These are phyloP conservation scores for Asterophora lycoperdoides DNA, from an alignment of 768 basidiomycete genomes.

Conservation along the genomic window DNA sequence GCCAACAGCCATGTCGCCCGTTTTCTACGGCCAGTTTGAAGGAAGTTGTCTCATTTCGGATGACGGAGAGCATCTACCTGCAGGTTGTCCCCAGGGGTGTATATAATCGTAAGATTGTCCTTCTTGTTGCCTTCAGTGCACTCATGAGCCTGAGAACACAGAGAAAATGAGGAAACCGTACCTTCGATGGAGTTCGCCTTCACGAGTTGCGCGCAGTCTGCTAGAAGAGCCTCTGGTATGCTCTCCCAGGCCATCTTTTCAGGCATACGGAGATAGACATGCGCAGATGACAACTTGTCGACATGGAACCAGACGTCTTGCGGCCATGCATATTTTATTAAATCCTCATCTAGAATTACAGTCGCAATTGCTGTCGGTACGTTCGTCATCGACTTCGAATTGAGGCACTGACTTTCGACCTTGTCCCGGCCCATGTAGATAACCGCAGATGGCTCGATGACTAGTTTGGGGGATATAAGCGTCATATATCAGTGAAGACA, in stretches of 20 bases:
- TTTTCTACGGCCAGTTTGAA: slow-evolving; percentile 58
- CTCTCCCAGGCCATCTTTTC: slow-evolving; percentile 80
- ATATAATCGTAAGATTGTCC: slow-evolving; percentile 88
- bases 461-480: slow-evolving; percentile 29
- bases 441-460: slow-evolving; percentile 55
- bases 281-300: slow-evolving; percentile 94
- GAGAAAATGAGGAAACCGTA: slow-evolving; percentile 20
- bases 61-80: slow-evolving; percentile 52
- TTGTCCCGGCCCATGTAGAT: slow-evolving; percentile 98
- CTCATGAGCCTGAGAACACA: slow-evolving; percentile 3
- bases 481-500: background rate
- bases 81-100: slow-evolving; percentile 88
- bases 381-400: background rate
- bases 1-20: slow-evolving; percentile 95
- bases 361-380: background rate
- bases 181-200: slow-evolving; percentile 99
- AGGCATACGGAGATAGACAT: slow-evolving; percentile 92
- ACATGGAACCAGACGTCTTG: slow-evolving; percentile 95
- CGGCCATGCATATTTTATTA: slow-evolving; percentile 90
- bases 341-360: slow-evolving; percentile 73
- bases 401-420: slow-evolving; percentile 70
- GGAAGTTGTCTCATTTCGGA: background rate
- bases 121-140: slow-evolving; percentile 81
- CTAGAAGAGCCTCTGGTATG: slow-evolving; percentile 75
- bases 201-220: slow-evolving; percentile 90